phyloP scores from a whole-genome alignment of 1,284 basidiomycete genomes.

The Ustilago shanxiensis region DNA sequence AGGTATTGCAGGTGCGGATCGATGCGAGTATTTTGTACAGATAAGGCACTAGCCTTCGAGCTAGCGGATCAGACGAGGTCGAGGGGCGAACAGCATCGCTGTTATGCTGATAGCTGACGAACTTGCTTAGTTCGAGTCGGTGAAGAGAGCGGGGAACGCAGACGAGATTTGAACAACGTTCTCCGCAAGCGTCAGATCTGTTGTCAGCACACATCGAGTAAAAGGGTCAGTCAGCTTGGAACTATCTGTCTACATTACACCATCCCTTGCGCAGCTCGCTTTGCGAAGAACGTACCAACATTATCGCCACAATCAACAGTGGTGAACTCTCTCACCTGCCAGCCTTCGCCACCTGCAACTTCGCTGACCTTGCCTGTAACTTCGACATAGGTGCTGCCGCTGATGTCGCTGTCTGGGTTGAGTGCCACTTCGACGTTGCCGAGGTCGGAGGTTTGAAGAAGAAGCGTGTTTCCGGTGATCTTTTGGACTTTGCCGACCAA shows the following conservation, averaged over 20 bases:
- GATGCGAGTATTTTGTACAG: conserved; percentile 12
- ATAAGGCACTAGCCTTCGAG: background rate
- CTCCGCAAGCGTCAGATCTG: conserved; percentile 57
- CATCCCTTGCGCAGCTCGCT: background rate
- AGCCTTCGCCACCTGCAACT: conserved; percentile 27
- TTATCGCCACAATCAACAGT: conserved; percentile 57
- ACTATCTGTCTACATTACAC: background rate
- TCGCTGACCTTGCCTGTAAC: conserved; percentile 66
- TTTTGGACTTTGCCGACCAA: conserved; percentile 65
- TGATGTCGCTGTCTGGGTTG: conserved; percentile 51
- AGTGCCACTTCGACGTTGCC: conserved; percentile 64
- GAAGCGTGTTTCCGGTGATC: conserved; percentile 55
- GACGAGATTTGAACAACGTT: conserved; percentile 55
- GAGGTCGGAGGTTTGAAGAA: conserved; percentile 61
- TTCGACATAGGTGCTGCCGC: conserved; percentile 55
- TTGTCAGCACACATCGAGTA: background rate
- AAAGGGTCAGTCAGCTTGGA: background rate
- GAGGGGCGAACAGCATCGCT: background rate
- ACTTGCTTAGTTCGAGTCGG: conserved; percentile 25
- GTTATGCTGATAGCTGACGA: background rate
- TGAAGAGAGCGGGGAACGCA: conserved; percentile 54
- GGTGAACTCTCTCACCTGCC: conserved; percentile 49
- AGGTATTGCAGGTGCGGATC: background rate
- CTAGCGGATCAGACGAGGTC: background rate
- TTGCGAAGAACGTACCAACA: conserved; percentile 52